Base-by-base conservation (phyloP, 2,329 filamentous ascomycete species). In the Colletotrichum chlorophyti region DNA sequence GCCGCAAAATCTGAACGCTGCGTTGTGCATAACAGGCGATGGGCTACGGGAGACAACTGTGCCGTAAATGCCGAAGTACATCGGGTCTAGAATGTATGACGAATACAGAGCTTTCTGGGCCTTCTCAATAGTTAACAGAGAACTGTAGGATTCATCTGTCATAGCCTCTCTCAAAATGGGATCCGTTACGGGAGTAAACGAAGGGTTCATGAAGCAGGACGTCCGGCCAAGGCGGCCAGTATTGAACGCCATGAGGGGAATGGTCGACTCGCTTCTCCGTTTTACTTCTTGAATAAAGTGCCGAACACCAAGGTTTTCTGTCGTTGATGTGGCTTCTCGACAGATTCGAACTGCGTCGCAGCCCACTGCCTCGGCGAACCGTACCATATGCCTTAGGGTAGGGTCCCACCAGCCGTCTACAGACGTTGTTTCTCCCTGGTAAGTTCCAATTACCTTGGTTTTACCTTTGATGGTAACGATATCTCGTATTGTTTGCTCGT, bases 11-110 rank as follows among this genome's bases (percentile, higher is more conserved):
- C 79, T 76, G 54, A 90, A 85, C 0, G 89, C 90, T 4, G 87
- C 80, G 52, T 87, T 90, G 69, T 93, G 89, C 88, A 93, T 92
- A 6, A 87, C 86, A 1, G 90, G 90, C 0, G 90, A 92, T 53
- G 92, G 71, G 67, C 87, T 91, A 73, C 90, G 90, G 49, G 81
- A 83, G 8, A 90, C 85, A 52, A 87, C 87, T 53, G 83, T 86
- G 15, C 90, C 90, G 48, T 92, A 84, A 31, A 92, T 87, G 64
- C 89, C 90, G 57, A 91, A 85, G 41, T 87, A 85, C 78, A 92
- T 85, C 0, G 86, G 80, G 32, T 91, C 87, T 47, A 86, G 83
- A 1, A 88, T 78, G 54, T 88, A 90, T 1, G 84, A 86, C 3
- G 85, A 79, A 65, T 87, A 90, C 0, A 92, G 77, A 1, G 87